Percentiles rank a stretch among this genome's conserved stretches.
phyloP scores from a whole-genome alignment of 2,329 filamentous ascomycete genomes.

The Nigrospora osmanthi region DNA sequence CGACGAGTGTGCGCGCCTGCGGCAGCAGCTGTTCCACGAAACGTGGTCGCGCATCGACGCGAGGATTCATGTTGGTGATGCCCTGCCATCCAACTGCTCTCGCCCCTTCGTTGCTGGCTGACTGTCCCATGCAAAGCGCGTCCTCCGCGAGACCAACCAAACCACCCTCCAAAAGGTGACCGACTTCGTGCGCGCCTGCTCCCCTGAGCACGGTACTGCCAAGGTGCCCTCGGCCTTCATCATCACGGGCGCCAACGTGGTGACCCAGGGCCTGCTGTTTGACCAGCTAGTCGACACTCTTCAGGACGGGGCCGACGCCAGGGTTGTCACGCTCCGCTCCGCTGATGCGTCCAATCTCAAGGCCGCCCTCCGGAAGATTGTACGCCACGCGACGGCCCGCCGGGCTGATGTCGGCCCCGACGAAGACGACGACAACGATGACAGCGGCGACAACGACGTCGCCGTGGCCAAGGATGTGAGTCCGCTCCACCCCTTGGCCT shows the following conservation, averaged over 20 bases:
- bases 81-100: not conserved
- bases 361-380: slow-evolving; percentile 63
- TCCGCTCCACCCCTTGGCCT: not conserved
- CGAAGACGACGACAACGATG: slow-evolving; percentile 46
- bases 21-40: slow-evolving; percentile 52
- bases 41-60: slow-evolving; percentile 58
- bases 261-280: slow-evolving; percentile 68
- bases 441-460: slow-evolving; percentile 39
- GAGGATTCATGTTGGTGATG: slow-evolving; percentile 47
- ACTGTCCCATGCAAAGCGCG: slow-evolving; percentile 27
- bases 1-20: slow-evolving; percentile 36
- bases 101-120: not conserved
- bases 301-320: slow-evolving; percentile 36
- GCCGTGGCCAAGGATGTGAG: slow-evolving; percentile 39
- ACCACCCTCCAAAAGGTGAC: slow-evolving; percentile 52
- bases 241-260: slow-evolving; percentile 70
- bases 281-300: slow-evolving; percentile 56
- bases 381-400: slow-evolving; percentile 52
- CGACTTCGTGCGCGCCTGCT: slow-evolving; percentile 40
- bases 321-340: slow-evolving; percentile 61
- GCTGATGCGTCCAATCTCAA: slow-evolving; percentile 69
- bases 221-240: slow-evolving; percentile 65
- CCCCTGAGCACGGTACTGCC: slow-evolving; percentile 19
- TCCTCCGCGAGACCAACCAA: slow-evolving; percentile 53
- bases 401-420: slow-evolving; percentile 27